Evolutionary conservation across 176 grass and related monocot species (phyloP).

Genomic region (Calamus simplicifolius): DNA sequence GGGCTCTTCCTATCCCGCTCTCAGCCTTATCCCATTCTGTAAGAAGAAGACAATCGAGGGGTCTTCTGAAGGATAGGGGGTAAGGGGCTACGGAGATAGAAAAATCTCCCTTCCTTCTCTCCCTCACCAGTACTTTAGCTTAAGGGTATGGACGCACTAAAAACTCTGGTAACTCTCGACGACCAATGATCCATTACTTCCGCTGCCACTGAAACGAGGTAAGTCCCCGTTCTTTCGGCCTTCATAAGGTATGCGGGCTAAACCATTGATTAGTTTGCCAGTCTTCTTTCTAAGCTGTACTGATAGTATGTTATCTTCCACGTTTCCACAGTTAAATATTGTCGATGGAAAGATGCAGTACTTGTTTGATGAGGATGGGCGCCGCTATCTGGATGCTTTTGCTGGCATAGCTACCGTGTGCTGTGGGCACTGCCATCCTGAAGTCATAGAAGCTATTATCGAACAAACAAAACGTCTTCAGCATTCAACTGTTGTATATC

Average conservation of each 20-base stretch:
- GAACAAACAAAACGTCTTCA: slow-evolving; percentile 56
- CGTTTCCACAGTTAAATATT: slow-evolving; percentile 57
- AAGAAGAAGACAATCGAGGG: too few relatives aligned
- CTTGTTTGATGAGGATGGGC: slow-evolving; percentile 70
- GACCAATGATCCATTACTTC: too few relatives aligned
- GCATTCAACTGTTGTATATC: slow-evolving; percentile 79
- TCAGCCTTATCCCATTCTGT: too few relatives aligned
- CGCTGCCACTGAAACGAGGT: too few relatives aligned
- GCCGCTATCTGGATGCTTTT: slow-evolving; percentile 78
- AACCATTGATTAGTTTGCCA: background rate
- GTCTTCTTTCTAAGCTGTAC: background rate
- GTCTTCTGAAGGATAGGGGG: too few relatives aligned
- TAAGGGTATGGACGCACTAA: too few relatives aligned
- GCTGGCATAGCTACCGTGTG: slow-evolving; percentile 87
- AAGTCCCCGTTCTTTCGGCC: too few relatives aligned
- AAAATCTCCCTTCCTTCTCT: too few relatives aligned
- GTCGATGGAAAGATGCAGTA: slow-evolving; percentile 97
- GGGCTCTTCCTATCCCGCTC: too few relatives aligned
- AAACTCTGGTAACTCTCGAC: too few relatives aligned
- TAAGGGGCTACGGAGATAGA: too few relatives aligned
- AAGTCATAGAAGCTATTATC: slow-evolving; percentile 57
- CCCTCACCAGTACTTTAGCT: too few relatives aligned
- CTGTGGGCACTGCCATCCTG: slow-evolving; percentile 87
- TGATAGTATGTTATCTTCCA: background rate
- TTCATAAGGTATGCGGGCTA: background rate